Percentiles rank a stretch among this genome's conserved stretches.
These are phyloP conservation scores for Vicia villosa DNA, from an alignment of 306 rosid genomes.

Conservation along the genomic window DNA sequence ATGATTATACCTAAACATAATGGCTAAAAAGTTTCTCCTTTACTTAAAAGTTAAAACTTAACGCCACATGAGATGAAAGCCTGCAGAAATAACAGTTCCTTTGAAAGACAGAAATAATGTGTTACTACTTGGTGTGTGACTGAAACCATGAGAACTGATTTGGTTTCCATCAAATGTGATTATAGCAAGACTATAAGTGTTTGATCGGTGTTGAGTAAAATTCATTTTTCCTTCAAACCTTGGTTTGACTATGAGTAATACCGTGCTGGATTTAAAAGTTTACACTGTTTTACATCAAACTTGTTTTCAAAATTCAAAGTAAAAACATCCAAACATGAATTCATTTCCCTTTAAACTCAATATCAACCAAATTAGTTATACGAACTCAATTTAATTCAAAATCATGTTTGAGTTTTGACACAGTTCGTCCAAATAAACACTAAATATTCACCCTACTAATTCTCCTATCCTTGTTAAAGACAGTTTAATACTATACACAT, in stretches of 20 bases:
- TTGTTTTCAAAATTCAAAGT: conserved; percentile 1
- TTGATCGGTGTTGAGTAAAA: not conserved
- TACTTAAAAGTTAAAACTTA: conserved; percentile 6
- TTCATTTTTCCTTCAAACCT: not conserved
- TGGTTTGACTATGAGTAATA: not conserved
- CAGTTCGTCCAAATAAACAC: not conserved
- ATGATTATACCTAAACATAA: conserved; percentile 12
- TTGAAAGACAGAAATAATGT: not conserved
- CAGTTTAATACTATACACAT: conserved; percentile 3
- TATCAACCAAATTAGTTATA: not conserved
- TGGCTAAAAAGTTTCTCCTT: conserved; percentile 9
- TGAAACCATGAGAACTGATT: not conserved
- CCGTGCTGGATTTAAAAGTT: not conserved
- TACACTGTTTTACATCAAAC: not conserved
- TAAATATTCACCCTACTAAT: not conserved
- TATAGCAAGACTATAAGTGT: not conserved
- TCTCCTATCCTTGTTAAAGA: conserved; percentile 16
- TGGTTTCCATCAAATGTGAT: not conserved
- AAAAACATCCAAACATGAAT: not conserved
- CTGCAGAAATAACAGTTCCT: conserved; percentile 21
- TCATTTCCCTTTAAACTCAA: not conserved
- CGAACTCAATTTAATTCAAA: not conserved
- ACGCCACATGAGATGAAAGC: conserved; percentile 23
- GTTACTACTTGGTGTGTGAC: not conserved
- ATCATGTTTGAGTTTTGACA: not conserved